Conservation (phyloP, 208 protist species). For the Angomonas ambiguus region DNA sequence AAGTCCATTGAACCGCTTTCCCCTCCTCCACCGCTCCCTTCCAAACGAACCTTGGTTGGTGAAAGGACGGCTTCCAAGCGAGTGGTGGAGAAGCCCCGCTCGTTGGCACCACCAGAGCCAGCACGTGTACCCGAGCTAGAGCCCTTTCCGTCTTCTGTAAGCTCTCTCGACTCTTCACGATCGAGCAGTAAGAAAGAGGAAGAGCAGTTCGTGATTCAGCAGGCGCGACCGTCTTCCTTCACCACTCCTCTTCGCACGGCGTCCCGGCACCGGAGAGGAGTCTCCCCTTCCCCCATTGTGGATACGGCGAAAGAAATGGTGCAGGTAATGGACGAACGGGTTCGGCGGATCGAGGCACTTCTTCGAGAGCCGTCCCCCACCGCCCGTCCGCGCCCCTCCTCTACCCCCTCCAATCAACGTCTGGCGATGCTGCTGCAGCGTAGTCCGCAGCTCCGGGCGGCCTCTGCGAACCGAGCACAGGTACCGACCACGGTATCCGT, state of each 20-base stretch:
- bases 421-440: background rate
- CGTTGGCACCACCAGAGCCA: background rate
- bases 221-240: background rate
- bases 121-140: background rate
- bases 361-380: constrained; percentile 20
- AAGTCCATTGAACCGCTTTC: background rate
- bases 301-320: constrained; percentile 17
- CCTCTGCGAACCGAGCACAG: background rate
- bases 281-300: background rate
- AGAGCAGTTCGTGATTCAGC: background rate
- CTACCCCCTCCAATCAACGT: background rate
- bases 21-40: background rate
- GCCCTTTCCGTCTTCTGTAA: background rate
- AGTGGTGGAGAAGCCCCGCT: background rate
- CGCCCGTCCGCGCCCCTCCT: background rate
- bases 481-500: background rate
- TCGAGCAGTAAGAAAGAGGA: background rate
- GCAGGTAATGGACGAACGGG: constrained; percentile 42
- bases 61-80: no score
- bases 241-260: background rate
- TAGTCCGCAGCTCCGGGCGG: constrained; percentile 1
- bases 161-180: background rate
- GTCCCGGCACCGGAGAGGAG: background rate
- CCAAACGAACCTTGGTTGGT: no score
- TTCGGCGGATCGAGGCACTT: constrained; percentile 41